Evolutionary conservation across 2,329 filamentous ascomycete species (phyloP).

Genomic region (Curvularia lunata): DNA sequence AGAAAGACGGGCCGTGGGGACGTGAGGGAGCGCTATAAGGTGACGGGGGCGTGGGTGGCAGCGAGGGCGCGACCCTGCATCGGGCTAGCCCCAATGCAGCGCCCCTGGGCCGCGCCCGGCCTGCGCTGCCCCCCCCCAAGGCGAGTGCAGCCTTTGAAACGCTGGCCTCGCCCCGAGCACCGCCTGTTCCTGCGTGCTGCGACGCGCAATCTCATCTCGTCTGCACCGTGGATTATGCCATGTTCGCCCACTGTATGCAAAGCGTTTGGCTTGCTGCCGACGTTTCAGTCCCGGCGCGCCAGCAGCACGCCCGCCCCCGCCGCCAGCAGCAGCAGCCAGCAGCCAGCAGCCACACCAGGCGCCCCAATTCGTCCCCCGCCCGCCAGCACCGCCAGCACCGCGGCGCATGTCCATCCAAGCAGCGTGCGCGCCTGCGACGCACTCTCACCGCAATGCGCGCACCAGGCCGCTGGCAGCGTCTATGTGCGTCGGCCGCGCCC

Average conservation of each 20-base stretch:
- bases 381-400: too few species aligned
- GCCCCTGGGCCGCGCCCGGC: conserved; percentile 12
- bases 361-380: too few species aligned
- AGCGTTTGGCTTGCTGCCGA: not conserved
- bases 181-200: conserved; percentile 26
- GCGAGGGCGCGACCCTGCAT: conserved; percentile 23
- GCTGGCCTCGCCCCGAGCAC: conserved; percentile 23
- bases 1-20: conserved; percentile 60
- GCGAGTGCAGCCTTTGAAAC: conserved; percentile 27
- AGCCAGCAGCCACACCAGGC: too few species aligned
- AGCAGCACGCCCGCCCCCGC: too few species aligned
- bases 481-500: conserved; percentile 27
- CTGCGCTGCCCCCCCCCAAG: conserved; percentile 17
- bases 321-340: too few species aligned
- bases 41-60: conserved; percentile 25
- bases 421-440: conserved; percentile 2
- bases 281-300: not conserved
- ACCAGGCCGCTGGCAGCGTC: conserved; percentile 33
- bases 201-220: not conserved
- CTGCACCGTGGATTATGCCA: not conserved
- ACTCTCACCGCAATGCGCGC: conserved; percentile 37
- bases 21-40: conserved; percentile 28
- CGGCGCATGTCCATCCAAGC: not conserved
- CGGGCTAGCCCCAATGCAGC: conserved; percentile 15
- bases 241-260: conserved; percentile 11